Conservation (phyloP, 2,329 filamentous ascomycete species). For the Calonectria leucothoes region DNA sequence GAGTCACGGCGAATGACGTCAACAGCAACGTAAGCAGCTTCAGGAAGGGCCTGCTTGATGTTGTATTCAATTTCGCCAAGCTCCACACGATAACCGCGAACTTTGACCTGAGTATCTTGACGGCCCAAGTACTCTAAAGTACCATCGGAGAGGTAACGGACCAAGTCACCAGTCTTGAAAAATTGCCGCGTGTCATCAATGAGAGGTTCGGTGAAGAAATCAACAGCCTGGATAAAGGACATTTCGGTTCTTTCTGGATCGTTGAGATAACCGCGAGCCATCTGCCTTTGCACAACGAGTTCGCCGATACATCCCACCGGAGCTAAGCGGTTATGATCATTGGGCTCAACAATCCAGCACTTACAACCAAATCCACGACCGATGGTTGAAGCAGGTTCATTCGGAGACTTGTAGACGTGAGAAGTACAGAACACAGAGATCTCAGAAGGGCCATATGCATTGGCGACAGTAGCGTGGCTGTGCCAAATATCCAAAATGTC, state of each 20-base stretch:
- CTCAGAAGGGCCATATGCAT: conserved; percentile 26
- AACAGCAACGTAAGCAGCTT: conserved; percentile 31
- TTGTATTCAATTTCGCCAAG: conserved; percentile 41
- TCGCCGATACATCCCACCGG: conserved; percentile 40
- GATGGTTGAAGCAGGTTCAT: background rate
- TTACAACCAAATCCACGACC: conserved; percentile 3
- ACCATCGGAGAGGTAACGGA: conserved; percentile 37
- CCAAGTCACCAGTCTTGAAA: conserved; percentile 51
- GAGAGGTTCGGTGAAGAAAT: background rate
- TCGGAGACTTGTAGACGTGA: conserved; percentile 1
- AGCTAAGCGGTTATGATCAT: conserved; percentile 28
- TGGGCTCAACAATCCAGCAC: conserved; percentile 8
- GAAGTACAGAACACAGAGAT: conserved; percentile 16
- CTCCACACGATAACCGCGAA: conserved; percentile 47
- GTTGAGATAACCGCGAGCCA: conserved; percentile 37
- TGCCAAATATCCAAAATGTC: conserved; percentile 21
- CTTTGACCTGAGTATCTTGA: conserved; percentile 45
- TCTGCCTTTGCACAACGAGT: conserved; percentile 38
- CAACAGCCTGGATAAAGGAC: conserved; percentile 23
- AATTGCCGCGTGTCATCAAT: background rate
- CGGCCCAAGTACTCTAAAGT: conserved; percentile 43
- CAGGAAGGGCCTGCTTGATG: conserved; percentile 20
- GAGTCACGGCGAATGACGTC: conserved; percentile 9
- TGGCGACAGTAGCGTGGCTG: conserved; percentile 13
- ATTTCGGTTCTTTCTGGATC: conserved; percentile 6